Evolutionary conservation across 305 asterid genomes (phyloP).

Genomic region (Stenogyne calaminthoides): DNA sequence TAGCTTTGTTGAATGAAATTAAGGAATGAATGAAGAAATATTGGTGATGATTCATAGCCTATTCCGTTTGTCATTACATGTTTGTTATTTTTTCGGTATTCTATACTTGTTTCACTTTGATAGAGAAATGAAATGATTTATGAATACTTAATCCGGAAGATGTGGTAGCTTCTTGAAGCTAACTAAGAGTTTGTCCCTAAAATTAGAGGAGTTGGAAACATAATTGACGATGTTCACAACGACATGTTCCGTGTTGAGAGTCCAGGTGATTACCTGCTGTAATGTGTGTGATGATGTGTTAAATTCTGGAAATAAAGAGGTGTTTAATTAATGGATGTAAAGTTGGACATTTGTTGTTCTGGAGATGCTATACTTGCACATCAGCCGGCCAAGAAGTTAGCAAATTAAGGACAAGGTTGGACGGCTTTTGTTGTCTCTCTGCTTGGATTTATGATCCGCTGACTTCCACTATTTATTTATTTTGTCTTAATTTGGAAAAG

Average conservation of each 20-base stretch:
- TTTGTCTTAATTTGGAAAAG: too few species aligned
- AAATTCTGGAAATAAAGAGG: too few species aligned
- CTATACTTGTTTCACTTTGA: slow-evolving; percentile 18
- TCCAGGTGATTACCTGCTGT: slow-evolving; percentile 33
- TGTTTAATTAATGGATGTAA: too few species aligned
- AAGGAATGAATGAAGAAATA: slow-evolving; percentile 22
- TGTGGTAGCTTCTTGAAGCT: slow-evolving; percentile 18
- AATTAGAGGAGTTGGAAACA: slow-evolving; percentile 10
- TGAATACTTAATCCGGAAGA: slow-evolving; percentile 24
- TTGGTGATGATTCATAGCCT: slow-evolving; percentile 7
- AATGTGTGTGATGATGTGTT: too few species aligned
- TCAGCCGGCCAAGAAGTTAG: slow-evolving; percentile 39
- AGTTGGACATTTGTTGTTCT: not conserved
- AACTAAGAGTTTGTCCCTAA: slow-evolving; percentile 32
- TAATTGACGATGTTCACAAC: slow-evolving; percentile 47
- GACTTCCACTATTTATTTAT: not conserved
- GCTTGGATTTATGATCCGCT: not conserved
- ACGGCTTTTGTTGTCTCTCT: not conserved
- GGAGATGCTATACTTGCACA: slow-evolving; percentile 3
- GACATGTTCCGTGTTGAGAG: slow-evolving; percentile 15
- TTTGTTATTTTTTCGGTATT: slow-evolving; percentile 31
- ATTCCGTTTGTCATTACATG: slow-evolving; percentile 47
- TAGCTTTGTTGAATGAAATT: slow-evolving; percentile 23
- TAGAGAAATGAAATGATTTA: not conserved
- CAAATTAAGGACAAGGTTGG: not conserved